Evolutionary conservation across 345 rosid genomes (phyloP), one percentile per base, ranked within the genome.

Genomic region (Passiflora organensis): DNA sequence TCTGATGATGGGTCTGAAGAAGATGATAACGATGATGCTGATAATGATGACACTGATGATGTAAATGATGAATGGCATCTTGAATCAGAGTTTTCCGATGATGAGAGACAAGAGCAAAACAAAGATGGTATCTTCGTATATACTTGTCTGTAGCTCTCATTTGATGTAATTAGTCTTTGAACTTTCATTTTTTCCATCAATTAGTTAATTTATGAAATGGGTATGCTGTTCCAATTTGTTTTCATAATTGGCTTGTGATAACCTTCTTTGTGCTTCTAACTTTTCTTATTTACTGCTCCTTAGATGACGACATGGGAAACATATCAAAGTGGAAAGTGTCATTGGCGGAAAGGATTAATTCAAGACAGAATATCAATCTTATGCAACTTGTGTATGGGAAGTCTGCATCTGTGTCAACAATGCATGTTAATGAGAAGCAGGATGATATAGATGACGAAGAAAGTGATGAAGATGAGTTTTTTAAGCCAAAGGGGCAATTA

Each of bases 321-420:
- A 60, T 67, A 70, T 84, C 99, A 46, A 82, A 84, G 60, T 88
- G 96, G 95, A 93, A 78, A 78, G 81, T 78, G 67, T 78, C 84
- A 32, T 62, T 91, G 81, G 57, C 60, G 62, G 86, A 87, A 50
- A 83, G 82, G 76, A 73, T 83, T 52, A 53, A 60, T 45, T 69
- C 64, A 42, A 82, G 78, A 66, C 78, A 66, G 56, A 75, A 65
- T 55, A 72, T 48, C 12, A 86, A 81, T 66, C 85, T 93, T 52
- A 84, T 68, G 85, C 94, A 93, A 51, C 83, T 77, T 58, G 95
- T 93, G 51, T 93, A 86, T 75, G 96, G 95, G 36, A 71, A 66
- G 44, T 52, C 80, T 18, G 62, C 77, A 62, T 58, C 88, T 25
- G 32, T 56, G 41, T 66, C 64, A 46, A 59, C 72, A 51, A 63